Base-by-base conservation (phyloP, 164 flowering plant species). In the Macadamia integrifolia region DNA sequence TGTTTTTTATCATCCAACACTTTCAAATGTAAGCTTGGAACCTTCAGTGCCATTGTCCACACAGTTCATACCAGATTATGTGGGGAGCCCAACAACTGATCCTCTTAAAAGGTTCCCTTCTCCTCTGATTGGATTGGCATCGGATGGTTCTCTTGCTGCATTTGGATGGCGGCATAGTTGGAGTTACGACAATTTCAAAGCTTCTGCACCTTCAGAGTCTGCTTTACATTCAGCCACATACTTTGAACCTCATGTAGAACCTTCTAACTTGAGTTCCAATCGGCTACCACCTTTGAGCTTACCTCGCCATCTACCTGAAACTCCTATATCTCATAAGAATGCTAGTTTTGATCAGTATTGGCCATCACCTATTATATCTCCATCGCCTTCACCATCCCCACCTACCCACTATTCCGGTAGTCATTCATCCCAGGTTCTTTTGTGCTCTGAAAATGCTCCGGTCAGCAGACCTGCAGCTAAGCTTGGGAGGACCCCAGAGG, bases 61-160 rank as follows among this genome's bases (percentile, higher is more conserved):
- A 0, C 83, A 82, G 48, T 79, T 94, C 64, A 92, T 94, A 46
- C 70, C 84, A 18, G 93, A 92, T 74, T 94, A 94, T 85, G 97
- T 94, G 71, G 97, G 98, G n/a, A 94, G 97, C 73, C 98, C 96
- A 56, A 73, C 86, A 69, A 88, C 97, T 1, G 87, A 92, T 50
- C 91, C 90, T 8, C 75, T 89, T 13, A 88, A 75, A 78, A 84
- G 90, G 74, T 79, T 89, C 63, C 88, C 97, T 42, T 85, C 88
- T 64, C 80, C 89, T 18, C 59, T 69, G 29, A 49, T 72, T 10
- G 66, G 74, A 52, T 67, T 40, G 12, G 65, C 40, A 43, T 65
- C 82, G 0, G 82, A 78, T 46, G 82, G 79, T n/a, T 86, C 81
- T 23, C 23, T 23, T 35, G 73, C 80, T 42, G 88, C 90, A 56